Percentiles rank a stretch among this genome's conserved stretches.
Evolutionary conservation across 371 early-diverging fungal species (phyloP).

Genomic region (Mortierella sp.): DNA sequence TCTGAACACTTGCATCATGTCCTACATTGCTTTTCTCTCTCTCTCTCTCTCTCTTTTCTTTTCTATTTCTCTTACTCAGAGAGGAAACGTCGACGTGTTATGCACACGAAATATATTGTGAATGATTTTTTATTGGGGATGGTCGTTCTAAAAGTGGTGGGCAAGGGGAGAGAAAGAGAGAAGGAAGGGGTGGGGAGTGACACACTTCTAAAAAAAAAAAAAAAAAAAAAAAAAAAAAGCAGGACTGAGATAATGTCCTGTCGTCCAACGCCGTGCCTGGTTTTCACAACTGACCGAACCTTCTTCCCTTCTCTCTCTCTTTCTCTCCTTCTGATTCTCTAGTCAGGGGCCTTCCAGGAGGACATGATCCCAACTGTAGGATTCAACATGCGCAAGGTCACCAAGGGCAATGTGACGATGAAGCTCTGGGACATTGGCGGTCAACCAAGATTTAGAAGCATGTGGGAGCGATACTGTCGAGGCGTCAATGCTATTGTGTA

Average conservation of each 20-base stretch:
- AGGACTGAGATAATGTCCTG: not conserved
- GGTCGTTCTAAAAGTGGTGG: not conserved
- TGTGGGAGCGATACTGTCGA: conserved; percentile 95
- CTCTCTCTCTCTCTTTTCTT: too few species aligned
- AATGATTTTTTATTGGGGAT: too few species aligned
- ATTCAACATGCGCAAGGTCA: conserved; percentile 95
- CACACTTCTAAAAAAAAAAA: too few species aligned
- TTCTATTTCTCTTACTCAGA: too few species aligned
- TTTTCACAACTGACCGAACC: not conserved
- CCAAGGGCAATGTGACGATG: conserved; percentile 92
- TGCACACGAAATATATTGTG: too few species aligned
- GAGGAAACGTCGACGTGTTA: too few species aligned
- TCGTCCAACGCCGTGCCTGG: too few species aligned
- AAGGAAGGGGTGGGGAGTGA: not conserved
- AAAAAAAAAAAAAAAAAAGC: not conserved
- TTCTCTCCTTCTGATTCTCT: conserved; percentile 3
- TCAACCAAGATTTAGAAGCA: conserved; percentile 92
- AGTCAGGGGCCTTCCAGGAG: conserved; percentile 93
- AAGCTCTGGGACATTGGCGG: conserved; percentile 98
- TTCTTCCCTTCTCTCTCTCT: conserved; percentile 6
- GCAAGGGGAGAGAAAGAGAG: too few species aligned
- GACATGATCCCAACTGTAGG: conserved; percentile 97
- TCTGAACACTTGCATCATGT: too few species aligned
- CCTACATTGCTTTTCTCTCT: too few species aligned
- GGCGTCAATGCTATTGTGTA: conserved; percentile 98